Base-by-base conservation (phyloP, 2,329 filamentous ascomycete species). In the Arthrobotrys megalospora region DNA sequence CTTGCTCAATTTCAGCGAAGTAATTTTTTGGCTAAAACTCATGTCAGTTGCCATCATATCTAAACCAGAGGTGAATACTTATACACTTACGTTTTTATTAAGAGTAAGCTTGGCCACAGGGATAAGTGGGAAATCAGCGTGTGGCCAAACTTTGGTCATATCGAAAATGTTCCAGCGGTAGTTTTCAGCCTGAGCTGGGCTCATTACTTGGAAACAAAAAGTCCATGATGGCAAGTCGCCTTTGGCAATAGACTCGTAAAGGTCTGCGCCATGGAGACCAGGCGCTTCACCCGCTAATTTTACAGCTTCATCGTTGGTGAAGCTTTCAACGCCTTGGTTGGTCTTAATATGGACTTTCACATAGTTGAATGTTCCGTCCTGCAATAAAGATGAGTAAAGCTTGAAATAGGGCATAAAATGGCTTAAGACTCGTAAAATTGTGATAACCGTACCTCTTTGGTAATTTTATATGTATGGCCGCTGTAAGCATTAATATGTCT, bases 1-100 rank as follows among this genome's bases (percentile, higher is more conserved):
- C 88, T 83, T 92, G 90, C 83, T 92, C 90, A 55, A 91, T 88
- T 82, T 93, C 91, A 55, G 88, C 86, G 81, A 92, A 91, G 85
- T 91, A 81, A 78, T 83, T 82, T 47, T 70, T 52, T 6, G 81
- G 80, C 69, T 73, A 5, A 7, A 19, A 0, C 4, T 7, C 4
- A 34, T 48, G 5, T 62, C 3, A 28, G 52, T 53, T 52, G 16
- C n/a, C 34, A 6, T n/a, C 21, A 10, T 21, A 7, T 6, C 21
- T 19, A 21, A 19, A 14, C 34, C 12, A 3, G 4, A 19, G 8
- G 6, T 8, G 21, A 16, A 32, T 32, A 69, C n/a, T n/a, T 38
- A 7, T n/a, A 10, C n/a, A 10, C 66, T 66, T 65, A 79, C 85
- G 82, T 92, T 92, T 83, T 87, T 86, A 84, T 91, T 91, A 24